Evolutionary conservation across 1,284 basidiomycete species (phyloP), one percentile per base, ranked within the genome.

Genomic region (Gomphus bonarii): DNA sequence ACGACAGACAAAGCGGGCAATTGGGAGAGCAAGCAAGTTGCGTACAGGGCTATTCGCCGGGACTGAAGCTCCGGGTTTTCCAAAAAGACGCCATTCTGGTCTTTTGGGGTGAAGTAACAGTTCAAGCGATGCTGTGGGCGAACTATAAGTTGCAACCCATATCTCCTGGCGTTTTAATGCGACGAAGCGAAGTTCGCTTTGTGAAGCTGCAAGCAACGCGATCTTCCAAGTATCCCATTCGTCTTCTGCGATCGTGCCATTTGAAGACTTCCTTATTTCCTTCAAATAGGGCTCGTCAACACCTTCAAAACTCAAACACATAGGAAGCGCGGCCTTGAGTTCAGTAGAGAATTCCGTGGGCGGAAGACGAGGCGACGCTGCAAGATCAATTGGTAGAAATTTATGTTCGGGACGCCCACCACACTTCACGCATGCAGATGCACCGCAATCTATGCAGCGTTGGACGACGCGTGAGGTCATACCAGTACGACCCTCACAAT

Each of bases 361-460:
- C 14, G 78, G 73, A 7, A 89, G 67, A 18, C 88, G 81, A 18
- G 78, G 73, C 42, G 77, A 64, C 1, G 70, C 65, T 2, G 61
- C 64, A 30, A 79, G 65, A 61, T 85, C 78, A 61, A 90, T 73
- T 2, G 71, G 68, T 33, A 70, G 66, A 62, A 84, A 84, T 61
- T 85, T 85, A 68, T 97, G 94, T 62, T 92, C 86, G 0, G 95
- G 95, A 58, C 91, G 83, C 25, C 92, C 93, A 44, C 90, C 90
- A 66, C 94, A 97, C 62, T 83, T 84, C 61, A 79, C 79, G 72
- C 94, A 97, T 22, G 88, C 85, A 9, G 91, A 82, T 16, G 84
- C 81, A 12, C 80, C 81, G 65, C 94, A 97, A 57, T 88, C 86
- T 9, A 67, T 60, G 68, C 94, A 97, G 14, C 78, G 79, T 54